Base-by-base conservation (phyloP, 352 stramenopile genomes). In the Phytophthora meadii region DNA sequence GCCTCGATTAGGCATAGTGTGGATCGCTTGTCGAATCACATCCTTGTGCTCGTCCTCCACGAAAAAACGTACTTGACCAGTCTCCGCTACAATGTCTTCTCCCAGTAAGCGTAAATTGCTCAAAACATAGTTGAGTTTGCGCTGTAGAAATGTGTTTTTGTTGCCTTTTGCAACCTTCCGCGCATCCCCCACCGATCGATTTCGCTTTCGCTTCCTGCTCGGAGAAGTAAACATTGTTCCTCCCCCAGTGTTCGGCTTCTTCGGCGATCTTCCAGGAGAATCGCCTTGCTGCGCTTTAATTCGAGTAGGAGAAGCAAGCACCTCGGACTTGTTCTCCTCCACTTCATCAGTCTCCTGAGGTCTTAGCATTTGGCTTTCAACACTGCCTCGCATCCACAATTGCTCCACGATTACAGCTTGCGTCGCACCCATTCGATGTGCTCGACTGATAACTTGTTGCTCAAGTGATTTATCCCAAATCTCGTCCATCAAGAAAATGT, bases 401-500 rank as follows among this genome's bases (percentile, higher is more conserved):
- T 98, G 86, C 69, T 99, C 96, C 19, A 99, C 96, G 8, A 95
- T 68, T 8, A 99, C 87, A 6, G 88, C 79, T 32, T 96, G 89
- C 6, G 58, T 95, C 1, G 96, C 90, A 27, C 97, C 97, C 89
- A 99, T 98, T 50, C 97, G 85, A 83, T 98, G 97, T 0, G 97
- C 97, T 51, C 97, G 84, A 50, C 93, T 95, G 27, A 99, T 84
- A 44, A 98, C 95, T 79, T 99, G 97, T 27, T 97, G 77, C 67
- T 98, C 89, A 12, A 99, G 68, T 11, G 87, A 97, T 56, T 97
- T 96, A 71, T 99, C 97, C 86, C 88, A 99, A 32, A 99, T 97
- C 58, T 98, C 89, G 45, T 99, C 96, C 65, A 99, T 88, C 30
- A 99, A 76, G 58, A 98, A 99, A n/a, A 99, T 98, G 72, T 99